Evolutionary conservation across 768 basidiomycete species (phyloP).

Genomic region (Termitomyces sp.): DNA sequence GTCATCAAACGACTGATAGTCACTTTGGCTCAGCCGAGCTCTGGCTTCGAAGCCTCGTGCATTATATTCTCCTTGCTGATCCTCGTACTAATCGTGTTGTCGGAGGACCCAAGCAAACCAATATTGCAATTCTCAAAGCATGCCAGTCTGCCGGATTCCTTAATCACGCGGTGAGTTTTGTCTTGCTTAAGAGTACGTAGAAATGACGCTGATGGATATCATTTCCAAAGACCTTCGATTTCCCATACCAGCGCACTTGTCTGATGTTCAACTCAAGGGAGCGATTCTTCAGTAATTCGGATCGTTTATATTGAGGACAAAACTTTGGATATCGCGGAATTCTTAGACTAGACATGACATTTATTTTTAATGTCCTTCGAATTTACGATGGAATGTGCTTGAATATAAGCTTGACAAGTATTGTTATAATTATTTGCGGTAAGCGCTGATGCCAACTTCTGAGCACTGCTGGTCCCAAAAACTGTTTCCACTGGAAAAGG

Average conservation of each 20-base stretch:
- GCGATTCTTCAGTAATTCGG: conserved; percentile 26
- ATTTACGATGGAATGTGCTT: too few species aligned
- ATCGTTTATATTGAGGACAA: conserved; percentile 15
- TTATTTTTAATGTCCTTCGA: too few species aligned
- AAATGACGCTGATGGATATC: not conserved
- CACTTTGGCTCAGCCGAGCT: conserved; percentile 22
- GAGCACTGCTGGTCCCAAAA: too few species aligned
- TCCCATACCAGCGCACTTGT: conserved; percentile 30
- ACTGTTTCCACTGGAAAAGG: too few species aligned
- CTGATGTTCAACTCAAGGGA: conserved; percentile 26
- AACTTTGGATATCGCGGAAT: not conserved
- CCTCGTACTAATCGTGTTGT: conserved; percentile 36
- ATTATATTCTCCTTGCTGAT: conserved; percentile 42
- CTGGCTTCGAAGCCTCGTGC: conserved; percentile 34
- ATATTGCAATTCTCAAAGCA: conserved; percentile 22
- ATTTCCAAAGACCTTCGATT: conserved; percentile 25
- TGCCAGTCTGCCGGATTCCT: conserved; percentile 22
- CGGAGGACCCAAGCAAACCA: conserved; percentile 37
- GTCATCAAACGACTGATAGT: too few species aligned
- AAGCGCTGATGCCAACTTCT: too few species aligned
- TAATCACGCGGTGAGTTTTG: conserved; percentile 17
- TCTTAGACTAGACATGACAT: too few species aligned
- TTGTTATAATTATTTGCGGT: too few species aligned
- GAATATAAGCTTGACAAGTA: too few species aligned
- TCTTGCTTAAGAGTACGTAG: not conserved